Evolutionary conservation across 1,284 basidiomycete genomes (phyloP).

Genomic region (Pisolithus thermaeus): DNA sequence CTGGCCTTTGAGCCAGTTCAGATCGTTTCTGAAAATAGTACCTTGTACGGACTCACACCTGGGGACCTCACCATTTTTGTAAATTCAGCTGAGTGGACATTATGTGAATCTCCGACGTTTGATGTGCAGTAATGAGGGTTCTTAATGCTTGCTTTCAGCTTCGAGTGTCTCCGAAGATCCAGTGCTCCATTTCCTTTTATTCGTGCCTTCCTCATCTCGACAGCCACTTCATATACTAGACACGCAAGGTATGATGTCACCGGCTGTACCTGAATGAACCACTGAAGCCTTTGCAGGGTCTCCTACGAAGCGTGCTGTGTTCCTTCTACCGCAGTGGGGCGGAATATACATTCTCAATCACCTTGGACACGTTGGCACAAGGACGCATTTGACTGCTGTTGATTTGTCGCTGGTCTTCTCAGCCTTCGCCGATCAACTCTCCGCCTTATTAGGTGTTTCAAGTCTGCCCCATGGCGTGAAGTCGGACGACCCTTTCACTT

Average conservation of each 20-base stretch:
- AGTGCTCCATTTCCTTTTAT: constrained; percentile 89
- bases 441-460: constrained; percentile 75
- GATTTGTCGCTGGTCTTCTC: constrained; percentile 57
- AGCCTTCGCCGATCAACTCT: constrained; percentile 73
- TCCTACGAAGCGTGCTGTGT: constrained; percentile 55
- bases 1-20: constrained; percentile 71
- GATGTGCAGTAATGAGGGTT: background rate
- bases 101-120: constrained; percentile 52
- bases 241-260: constrained; percentile 40
- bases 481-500: constrained; percentile 18
- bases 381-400: constrained; percentile 34
- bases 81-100: constrained; percentile 93
- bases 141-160: constrained; percentile 38
- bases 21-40: constrained; percentile 29
- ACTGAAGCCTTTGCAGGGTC: constrained; percentile 29
- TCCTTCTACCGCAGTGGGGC: constrained; percentile 95
- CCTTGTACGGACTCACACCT: constrained; percentile 56
- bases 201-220: constrained; percentile 69
- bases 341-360: constrained; percentile 82
- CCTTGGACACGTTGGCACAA: constrained; percentile 24
- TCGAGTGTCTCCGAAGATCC: constrained; percentile 85
- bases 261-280: constrained; percentile 3
- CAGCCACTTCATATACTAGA: constrained; percentile 71
- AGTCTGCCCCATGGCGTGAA: constrained; percentile 44
- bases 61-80: constrained; percentile 88